Conservation (phyloP, 1,284 basidiomycete species). For the Rhodofomes roseus region DNA sequence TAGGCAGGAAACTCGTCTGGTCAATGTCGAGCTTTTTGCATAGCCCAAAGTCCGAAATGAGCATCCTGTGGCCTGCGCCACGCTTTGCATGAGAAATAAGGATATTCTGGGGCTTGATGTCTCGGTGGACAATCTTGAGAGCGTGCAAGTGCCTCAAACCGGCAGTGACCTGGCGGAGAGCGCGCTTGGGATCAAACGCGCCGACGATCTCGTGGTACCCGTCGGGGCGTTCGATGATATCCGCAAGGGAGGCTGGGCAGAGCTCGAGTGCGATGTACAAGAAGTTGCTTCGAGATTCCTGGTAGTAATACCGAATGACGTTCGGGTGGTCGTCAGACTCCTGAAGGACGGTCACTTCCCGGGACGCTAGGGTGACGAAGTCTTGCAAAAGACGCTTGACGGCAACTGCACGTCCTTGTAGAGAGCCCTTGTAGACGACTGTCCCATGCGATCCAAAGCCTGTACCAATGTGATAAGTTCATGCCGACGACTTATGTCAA, state of each 20-base stretch:
- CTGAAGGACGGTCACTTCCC: conserved; percentile 92
- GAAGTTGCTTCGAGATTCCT: conserved; percentile 91
- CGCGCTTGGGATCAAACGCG: conserved; percentile 84
- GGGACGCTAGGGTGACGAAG: conserved; percentile 91
- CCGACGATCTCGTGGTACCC: conserved; percentile 66
- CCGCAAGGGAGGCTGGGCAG: conserved; percentile 92
- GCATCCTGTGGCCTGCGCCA: conserved; percentile 72
- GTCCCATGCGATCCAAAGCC: conserved; percentile 97
- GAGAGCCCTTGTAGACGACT: conserved; percentile 89
- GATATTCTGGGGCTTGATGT: conserved; percentile 99
- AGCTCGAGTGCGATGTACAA: conserved; percentile 97
- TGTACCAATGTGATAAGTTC: conserved; percentile 27
- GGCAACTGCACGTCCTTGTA: conserved; percentile 94
- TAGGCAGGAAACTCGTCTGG: conserved; percentile 89
- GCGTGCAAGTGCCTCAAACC: conserved; percentile 91
- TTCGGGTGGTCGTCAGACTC: conserved; percentile 98
- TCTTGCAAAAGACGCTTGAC: conserved; percentile 95
- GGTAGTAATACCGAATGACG: conserved; percentile 97
- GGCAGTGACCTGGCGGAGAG: conserved; percentile 82
- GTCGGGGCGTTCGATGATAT: conserved; percentile 84
- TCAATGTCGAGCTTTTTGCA: conserved; percentile 91
- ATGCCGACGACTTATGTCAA: not conserved
- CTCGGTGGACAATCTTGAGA: conserved; percentile 95
- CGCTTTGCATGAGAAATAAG: conserved; percentile 76
- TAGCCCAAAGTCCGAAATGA: conserved; percentile 94